phyloP scores from a whole-genome alignment of 106 monocot species.

The Allium cepa region DNA sequence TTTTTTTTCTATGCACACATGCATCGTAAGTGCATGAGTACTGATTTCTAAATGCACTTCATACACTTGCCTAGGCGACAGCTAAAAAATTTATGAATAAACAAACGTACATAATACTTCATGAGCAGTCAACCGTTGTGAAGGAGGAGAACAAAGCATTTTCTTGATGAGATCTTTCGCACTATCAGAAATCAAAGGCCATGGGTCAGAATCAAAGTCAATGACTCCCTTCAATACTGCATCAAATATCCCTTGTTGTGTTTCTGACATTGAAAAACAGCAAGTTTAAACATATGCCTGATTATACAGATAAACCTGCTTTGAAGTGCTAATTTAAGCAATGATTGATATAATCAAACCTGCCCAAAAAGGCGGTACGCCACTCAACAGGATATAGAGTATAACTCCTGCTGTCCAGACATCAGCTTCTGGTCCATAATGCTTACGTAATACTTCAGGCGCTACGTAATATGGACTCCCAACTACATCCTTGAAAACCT shows the following conservation, averaged over 20 bases:
- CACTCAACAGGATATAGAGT: conserved; percentile 72
- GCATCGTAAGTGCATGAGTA: no score
- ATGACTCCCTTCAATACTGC: conserved; percentile 21
- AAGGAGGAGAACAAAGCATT: conserved; percentile 18
- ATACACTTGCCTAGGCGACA: no score
- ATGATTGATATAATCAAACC: conserved; percentile 13
- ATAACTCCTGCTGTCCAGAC: conserved; percentile 87
- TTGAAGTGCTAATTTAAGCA: background rate
- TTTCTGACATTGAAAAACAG: conserved; percentile 6
- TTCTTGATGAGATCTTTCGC: conserved; percentile 19
- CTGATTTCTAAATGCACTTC: no score
- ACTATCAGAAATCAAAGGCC: conserved; percentile 22
- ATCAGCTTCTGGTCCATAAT: conserved; percentile 77
- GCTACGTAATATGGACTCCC: conserved; percentile 90
- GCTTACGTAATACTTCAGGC: conserved; percentile 72
- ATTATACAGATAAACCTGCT: background rate
- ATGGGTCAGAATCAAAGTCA: conserved; percentile 25
- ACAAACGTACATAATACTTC: conserved; percentile 15
- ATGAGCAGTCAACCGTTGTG: conserved; percentile 14
- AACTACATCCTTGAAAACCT: conserved; percentile 55
- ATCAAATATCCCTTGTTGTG: conserved; percentile 26
- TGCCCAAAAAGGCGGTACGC: conserved; percentile 83
- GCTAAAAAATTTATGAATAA: background rate
- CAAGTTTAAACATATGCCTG: background rate
- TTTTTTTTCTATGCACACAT: no score